Percentiles rank a stretch among this genome's conserved stretches.
These are phyloP conservation scores for Phyllosticta capitalensis DNA, from an alignment of 2,329 filamentous ascomycete species.

Conservation along the genomic window DNA sequence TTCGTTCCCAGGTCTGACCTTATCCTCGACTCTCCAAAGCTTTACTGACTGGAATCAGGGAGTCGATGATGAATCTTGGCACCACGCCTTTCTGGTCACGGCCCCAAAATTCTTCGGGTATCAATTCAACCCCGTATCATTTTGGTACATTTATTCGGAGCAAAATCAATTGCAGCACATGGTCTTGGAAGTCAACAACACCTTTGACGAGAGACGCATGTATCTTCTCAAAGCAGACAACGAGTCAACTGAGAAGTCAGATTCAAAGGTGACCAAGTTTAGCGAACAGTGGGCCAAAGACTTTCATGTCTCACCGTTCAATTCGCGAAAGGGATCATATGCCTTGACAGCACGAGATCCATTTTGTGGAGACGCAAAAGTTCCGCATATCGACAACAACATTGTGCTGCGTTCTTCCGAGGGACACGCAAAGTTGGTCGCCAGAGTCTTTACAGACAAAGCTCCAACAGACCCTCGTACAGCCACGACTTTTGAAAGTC, in stretches of 20 bases:
- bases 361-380: conserved; percentile 18
- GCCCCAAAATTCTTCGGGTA: conserved; percentile 60
- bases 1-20: conserved; percentile 43
- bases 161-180: conserved; percentile 51
- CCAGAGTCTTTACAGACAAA: conserved; percentile 48
- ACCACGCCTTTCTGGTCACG: conserved; percentile 61
- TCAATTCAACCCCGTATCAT: conserved; percentile 66
- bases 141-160: conserved; percentile 66
- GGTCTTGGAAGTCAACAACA: conserved; percentile 68
- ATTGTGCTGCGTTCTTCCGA: conserved; percentile 54
- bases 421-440: conserved; percentile 50
- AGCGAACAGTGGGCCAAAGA: conserved; percentile 55
- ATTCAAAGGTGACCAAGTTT: conserved; percentile 23
- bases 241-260: background rate
- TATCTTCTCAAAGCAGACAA: conserved; percentile 45
- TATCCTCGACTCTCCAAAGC: background rate
- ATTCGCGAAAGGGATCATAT: conserved; percentile 43
- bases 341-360: conserved; percentile 38
- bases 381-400: conserved; percentile 45
- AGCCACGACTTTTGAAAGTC: conserved; percentile 36
- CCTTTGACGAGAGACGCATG: conserved; percentile 61
- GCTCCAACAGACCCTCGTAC: conserved; percentile 40
- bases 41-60: conserved; percentile 33
- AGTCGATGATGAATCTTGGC: conserved; percentile 50
- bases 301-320: conserved; percentile 71